Evolutionary conservation across 345 rosid genomes (phyloP).

Genomic region (Euphorbia pulcherrima): DNA sequence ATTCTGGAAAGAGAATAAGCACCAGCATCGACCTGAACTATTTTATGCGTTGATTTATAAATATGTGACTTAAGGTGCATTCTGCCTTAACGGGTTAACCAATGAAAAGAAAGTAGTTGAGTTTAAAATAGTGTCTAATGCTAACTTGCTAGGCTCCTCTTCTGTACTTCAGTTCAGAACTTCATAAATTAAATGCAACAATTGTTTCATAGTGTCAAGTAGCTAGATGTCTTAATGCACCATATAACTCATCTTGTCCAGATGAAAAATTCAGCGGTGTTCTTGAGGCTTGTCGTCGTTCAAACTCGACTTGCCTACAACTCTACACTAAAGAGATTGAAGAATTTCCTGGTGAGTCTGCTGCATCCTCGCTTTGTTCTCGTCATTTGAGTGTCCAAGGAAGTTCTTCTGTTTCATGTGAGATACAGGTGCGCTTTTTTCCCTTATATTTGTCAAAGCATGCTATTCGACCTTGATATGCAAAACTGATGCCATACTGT

Average conservation of each 20-base stretch:
- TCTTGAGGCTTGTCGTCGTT: constrained; percentile 85
- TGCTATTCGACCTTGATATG: neutral
- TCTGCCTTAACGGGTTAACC: neutral
- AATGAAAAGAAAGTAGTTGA: neutral
- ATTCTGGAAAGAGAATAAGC: neutral
- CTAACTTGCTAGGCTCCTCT: neutral
- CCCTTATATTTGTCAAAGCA: constrained; percentile 1
- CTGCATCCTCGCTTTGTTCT: constrained; percentile 68
- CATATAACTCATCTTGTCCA: constrained; percentile 68
- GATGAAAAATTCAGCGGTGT: constrained; percentile 58
- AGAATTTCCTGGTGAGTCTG: constrained; percentile 70
- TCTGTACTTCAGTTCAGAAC: neutral
- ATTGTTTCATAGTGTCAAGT: constrained; percentile 27
- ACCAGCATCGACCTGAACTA: neutral
- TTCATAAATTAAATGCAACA: neutral
- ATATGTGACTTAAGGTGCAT: neutral
- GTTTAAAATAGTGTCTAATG: neutral
- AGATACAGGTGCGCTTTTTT: constrained; percentile 49
- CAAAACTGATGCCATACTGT: constrained; percentile 9
- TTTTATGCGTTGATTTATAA: neutral
- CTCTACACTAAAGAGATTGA: constrained; percentile 70
- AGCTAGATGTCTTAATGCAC: constrained; percentile 43
- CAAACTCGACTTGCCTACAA: constrained; percentile 79
- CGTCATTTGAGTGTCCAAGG: constrained; percentile 60
- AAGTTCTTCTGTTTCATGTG: constrained; percentile 39